phyloP scores from a whole-genome alignment of 2,329 filamentous ascomycete species.

The Fusarium lyarnte region DNA sequence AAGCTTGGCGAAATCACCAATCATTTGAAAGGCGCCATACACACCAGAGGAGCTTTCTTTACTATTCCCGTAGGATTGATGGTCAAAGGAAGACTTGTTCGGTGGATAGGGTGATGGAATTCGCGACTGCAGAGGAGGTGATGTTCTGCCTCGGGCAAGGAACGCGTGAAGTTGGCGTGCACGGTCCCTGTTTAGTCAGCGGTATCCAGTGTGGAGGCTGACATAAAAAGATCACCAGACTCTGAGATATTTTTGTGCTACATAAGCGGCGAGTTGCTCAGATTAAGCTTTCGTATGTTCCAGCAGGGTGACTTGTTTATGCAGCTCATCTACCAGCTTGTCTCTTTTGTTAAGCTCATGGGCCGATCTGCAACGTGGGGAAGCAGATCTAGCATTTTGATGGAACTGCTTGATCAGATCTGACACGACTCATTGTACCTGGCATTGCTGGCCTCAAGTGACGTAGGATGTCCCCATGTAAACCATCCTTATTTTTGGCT shows the following conservation, averaged over 20 bases:
- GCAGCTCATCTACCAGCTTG: conserved; percentile 9
- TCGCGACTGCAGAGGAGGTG: conserved; percentile 39
- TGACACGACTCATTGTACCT: conserved; percentile 13
- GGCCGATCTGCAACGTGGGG: conserved; percentile 21
- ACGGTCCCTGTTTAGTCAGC: conserved; percentile 41
- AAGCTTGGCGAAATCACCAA: conserved; percentile 41
- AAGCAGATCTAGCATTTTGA: conserved; percentile 25
- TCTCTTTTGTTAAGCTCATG: conserved; percentile 21
- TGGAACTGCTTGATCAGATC: conserved; percentile 14
- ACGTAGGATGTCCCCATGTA: neutral
- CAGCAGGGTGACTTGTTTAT: neutral
- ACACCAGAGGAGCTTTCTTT: conserved; percentile 7
- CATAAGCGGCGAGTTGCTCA: neutral
- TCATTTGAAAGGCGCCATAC: conserved; percentile 42
- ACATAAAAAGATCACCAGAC: neutral
- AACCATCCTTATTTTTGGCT: neutral
- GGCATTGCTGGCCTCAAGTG: neutral
- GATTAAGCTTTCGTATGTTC: neutral
- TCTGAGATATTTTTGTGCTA: neutral
- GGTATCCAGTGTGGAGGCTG: neutral
- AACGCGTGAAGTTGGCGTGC: conserved; percentile 54
- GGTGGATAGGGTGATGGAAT: conserved; percentile 42
- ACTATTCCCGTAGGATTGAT: conserved; percentile 18
- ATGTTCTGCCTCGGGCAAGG: conserved; percentile 27
- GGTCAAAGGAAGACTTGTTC: conserved; percentile 36